Conservation (phyloP, 225 moss, liverwort and hornwort species). For the Polytrichum formosum region DNA sequence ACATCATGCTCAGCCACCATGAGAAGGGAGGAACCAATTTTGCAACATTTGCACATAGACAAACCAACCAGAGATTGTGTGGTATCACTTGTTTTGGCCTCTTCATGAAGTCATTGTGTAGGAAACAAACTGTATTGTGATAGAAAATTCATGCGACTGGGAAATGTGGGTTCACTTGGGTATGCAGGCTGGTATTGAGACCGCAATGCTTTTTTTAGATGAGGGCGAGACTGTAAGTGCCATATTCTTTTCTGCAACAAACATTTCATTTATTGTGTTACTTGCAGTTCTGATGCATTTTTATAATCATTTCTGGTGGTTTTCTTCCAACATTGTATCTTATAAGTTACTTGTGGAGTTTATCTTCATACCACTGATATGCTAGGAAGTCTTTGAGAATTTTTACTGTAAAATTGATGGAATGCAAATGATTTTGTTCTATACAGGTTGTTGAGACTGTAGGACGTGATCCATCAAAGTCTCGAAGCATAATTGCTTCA, state of each 20-base stretch:
- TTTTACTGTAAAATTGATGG: too few species aligned
- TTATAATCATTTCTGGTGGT: not conserved
- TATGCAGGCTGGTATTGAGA: conserved; percentile 86
- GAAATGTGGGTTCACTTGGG: conserved; percentile 8
- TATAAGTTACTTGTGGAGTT: too few species aligned
- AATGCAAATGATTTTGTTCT: not conserved
- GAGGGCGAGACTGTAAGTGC: conserved; percentile 78
- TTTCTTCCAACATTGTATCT: not conserved
- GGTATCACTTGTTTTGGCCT: too few species aligned
- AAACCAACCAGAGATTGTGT: too few species aligned
- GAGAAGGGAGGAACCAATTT: too few species aligned
- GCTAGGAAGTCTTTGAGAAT: too few species aligned
- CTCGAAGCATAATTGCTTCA: conserved; percentile 55
- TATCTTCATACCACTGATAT: too few species aligned
- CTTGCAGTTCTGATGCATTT: not conserved
- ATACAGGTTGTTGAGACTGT: conserved; percentile 88
- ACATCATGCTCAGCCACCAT: too few species aligned
- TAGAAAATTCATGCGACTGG: not conserved
- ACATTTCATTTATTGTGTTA: too few species aligned
- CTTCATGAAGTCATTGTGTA: too few species aligned
- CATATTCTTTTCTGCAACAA: not conserved
- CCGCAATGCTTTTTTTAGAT: conserved; percentile 76
- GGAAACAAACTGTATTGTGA: too few species aligned
- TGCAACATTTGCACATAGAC: too few species aligned
- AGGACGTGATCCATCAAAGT: conserved; percentile 62